Base-by-base conservation (phyloP, 2,329 filamentous ascomycete species). In the Colletotrichum tropicale region DNA sequence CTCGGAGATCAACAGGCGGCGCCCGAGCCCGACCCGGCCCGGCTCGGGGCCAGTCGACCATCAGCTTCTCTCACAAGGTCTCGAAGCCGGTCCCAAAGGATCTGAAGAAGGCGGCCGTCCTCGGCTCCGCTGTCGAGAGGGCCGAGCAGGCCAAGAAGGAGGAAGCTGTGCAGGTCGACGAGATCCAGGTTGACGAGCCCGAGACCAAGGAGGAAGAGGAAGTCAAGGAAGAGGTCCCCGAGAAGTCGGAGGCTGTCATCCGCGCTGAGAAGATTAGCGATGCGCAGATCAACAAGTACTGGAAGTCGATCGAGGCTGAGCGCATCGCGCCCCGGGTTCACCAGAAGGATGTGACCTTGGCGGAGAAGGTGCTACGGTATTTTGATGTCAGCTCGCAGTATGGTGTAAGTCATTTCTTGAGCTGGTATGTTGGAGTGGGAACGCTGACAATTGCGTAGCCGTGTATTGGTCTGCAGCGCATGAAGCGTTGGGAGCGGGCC, bases 301-400 rank as follows among this genome's bases (percentile, higher is more conserved):
- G 96, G 96, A 88, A 87, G 78, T 84, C 84, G 13, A 91, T 96
- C 78, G 95, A 98, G 86, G 86, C 87, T 55, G 89, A 92, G 80
- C 89, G 95, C 79, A 89, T 89, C 75, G 91, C 94, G 21, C 90
- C 91, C 56, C 87, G 94, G 80, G 92, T 98, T 43, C 97, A 98
- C 81, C 95, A 98, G 85, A 85, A 93, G 80, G 93, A 89, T 4
- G 82, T 98, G 79, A 90, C 88, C 13, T 79, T 94, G 61, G 89
- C 94, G 71, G 96, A 98, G 88, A 98, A 96, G 88, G 92, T 98
- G 30, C 85, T 98, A 80, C 89, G 96, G 77, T 95, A 98, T 83
- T 99, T 97, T 85, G 97, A 99, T 83, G 94, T 98, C 78, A 97
- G 93, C 81, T 95, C 91, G 76, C 95, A 98, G 81, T 99, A 95